Evolutionary conservation across 805 yeast species (phyloP).

Genomic region (Candida maltosa): DNA sequence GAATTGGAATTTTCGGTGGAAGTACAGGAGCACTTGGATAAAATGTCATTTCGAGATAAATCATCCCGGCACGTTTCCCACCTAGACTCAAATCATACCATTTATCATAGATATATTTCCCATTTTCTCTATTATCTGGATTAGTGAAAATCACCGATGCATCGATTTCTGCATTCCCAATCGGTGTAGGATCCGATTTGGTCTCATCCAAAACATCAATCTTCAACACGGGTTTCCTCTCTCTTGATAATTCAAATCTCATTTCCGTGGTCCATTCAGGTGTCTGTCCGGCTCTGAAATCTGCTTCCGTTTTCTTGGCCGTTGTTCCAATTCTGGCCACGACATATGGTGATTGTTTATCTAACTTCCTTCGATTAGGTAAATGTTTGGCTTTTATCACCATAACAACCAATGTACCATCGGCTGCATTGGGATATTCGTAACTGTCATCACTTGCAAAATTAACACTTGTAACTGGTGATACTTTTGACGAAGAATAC

Average conservation of each 20-base stretch:
- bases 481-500: too few species aligned
- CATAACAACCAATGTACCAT: conserved; percentile 65
- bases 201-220: conserved; percentile 82
- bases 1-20: conserved; percentile 32
- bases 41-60: conserved; percentile 88
- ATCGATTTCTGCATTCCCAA: conserved; percentile 80
- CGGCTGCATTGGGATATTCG: conserved; percentile 32
- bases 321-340: conserved; percentile 76
- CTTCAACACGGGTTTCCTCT: conserved; percentile 59
- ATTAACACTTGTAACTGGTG: too few species aligned
- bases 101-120: conserved; percentile 71
- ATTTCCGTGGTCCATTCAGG: conserved; percentile 85
- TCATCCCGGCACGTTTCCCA: conserved; percentile 79
- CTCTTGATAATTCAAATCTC: conserved; percentile 62
- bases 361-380: conserved; percentile 81
- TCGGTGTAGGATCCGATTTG: conserved; percentile 79
- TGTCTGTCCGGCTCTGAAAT: conserved; percentile 88
- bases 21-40: conserved; percentile 56
- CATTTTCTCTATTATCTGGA: conserved; percentile 47
- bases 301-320: conserved; percentile 75
- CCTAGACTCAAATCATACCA: conserved; percentile 77
- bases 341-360: conserved; percentile 92
- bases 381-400: conserved; percentile 80
- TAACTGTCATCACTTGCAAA: too few species aligned
- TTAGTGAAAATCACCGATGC: conserved; percentile 63